Evolutionary conservation across 2,329 filamentous ascomycete species (phyloP), one percentile per base, ranked within the genome.

Genomic region (Penicillium decumbens): DNA sequence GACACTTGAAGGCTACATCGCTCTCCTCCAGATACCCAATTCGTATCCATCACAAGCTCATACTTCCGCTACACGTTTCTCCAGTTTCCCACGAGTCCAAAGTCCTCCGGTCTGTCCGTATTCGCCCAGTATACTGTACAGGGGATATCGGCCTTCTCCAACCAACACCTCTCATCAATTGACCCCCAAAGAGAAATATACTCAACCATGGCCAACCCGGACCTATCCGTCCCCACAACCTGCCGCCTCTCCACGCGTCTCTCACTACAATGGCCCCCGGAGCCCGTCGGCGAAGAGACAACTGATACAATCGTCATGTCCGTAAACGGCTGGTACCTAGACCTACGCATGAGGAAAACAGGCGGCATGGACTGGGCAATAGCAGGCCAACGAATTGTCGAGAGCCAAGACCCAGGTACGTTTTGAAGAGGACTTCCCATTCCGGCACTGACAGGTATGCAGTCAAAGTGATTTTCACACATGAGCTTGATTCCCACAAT

Each of bases 271-370:
- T 75, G 73, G 73, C 63, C 68, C 1, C 70, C 71, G 7, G 71
- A 70, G 13, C 57, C 67, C 0, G 56, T 71, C 1, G 68, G 65
- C 25, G 73, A 75, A 37, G 33, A 37, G 50, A 71, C 66, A 30
- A 75, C 72, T 10, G 70, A 75, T 44, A 75, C 72, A 6, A 60
- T 73, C 5, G 70, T 74, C 43, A 65, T 75, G 53, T 71, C 70
- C 8, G 68, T 75, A 0, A 67, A 66, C 8, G 67, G 65, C 41
- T 75, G 71, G 65, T 75, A 72, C 45, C 64, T 75, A 4, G 73
- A 75, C 55, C 58, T 75, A 1, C 69, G 73, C 10, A 65, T 75
- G 13, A 64, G 69, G 37, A 70, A 68, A 48, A 62, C 71, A 0
- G 54, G 58, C 1, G 56, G 53, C 2, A 67, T 75, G 29, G 72